Evolutionary conservation across 108 stramenopile species (phyloP), one percentile per base, ranked within the genome.

Genomic region (Bacterosira constricta): DNA sequence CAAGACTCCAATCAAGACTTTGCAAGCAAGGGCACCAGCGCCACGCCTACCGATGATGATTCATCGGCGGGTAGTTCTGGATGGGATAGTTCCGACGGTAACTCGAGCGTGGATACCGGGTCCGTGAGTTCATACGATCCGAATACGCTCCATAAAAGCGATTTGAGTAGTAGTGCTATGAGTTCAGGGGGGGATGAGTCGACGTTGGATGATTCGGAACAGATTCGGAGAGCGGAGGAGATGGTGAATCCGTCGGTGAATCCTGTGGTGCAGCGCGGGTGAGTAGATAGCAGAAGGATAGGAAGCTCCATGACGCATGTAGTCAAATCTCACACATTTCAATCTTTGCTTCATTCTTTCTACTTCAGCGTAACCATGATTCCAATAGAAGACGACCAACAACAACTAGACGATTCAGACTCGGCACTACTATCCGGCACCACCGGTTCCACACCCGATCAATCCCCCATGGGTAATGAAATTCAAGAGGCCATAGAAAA

Each of bases 401-500:
- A n/a, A n/a, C n/a, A n/a, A n/a, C n/a, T n/a, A n/a, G 73, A 59
- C 9, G 54, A 63, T 18, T 26, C 26, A 4, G 47, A 39, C 29
- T 63, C n/a, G n/a, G n/a, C n/a, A n/a, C n/a, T n/a, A n/a, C n/a
- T n/a, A n/a, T n/a, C n/a, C n/a, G n/a, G n/a, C n/a, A n/a, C n/a
- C n/a, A n/a, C n/a, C n/a, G n/a, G n/a, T n/a, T n/a, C n/a, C n/a
- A n/a, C 12, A 6, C 12, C 15, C 12, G 41, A 42, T 12, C 41
- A 42, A 11, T 7, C 64, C 20, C 64, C 73, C 4, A 45, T 44
- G 39, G 73, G 47, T 29, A 23, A 76, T 12, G 87, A 94, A 25
- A 81, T 94, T 39, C 86, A 89, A 61, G 50, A 66, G 1, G 88
- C 86, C 26, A 94, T 94, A 59, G 88, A 94, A 51, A 66, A 83